Conservation (phyloP, 495 filamentous ascomycete genomes). For the Clohesyomyces aquaticus region DNA sequence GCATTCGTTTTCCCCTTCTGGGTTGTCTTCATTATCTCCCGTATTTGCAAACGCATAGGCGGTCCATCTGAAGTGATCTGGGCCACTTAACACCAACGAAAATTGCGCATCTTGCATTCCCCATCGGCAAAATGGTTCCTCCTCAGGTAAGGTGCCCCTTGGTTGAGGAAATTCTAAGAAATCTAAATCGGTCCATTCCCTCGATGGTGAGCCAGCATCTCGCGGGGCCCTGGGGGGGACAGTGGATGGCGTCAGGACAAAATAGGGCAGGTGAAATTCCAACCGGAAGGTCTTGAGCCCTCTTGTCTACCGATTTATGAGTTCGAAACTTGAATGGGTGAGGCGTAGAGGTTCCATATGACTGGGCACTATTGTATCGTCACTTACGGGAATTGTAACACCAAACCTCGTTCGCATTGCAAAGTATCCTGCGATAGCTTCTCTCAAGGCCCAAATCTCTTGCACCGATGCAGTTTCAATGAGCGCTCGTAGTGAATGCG, state of each 20-base stretch:
- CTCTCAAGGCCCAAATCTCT: too few relatives aligned
- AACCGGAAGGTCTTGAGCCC: slow-evolving; percentile 10
- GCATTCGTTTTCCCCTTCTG: background rate
- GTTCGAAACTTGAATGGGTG: too few relatives aligned
- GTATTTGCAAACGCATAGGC: slow-evolving; percentile 26
- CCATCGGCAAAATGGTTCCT: too few relatives aligned
- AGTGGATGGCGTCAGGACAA: background rate
- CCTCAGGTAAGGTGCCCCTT: too few relatives aligned
- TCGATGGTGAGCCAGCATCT: background rate
- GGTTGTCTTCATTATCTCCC: slow-evolving; percentile 14
- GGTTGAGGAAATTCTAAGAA: slow-evolving; percentile 1
- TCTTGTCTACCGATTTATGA: too few relatives aligned
- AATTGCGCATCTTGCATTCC: slow-evolving; percentile 9
- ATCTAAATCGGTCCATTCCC: slow-evolving; percentile 7
- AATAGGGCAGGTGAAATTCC: slow-evolving; percentile 26
- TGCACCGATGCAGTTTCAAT: too few relatives aligned
- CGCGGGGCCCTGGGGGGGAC: background rate
- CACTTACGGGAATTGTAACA: too few relatives aligned
- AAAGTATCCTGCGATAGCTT: too few relatives aligned
- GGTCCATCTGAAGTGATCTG: slow-evolving; percentile 14
- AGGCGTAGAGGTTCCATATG: too few relatives aligned
- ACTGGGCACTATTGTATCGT: too few relatives aligned
- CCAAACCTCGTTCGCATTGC: too few relatives aligned
- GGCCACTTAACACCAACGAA: slow-evolving; percentile 18
- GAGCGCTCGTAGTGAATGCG: too few relatives aligned